Base-by-base conservation (phyloP, 75 land plant genomes). In the Isoetes taiwanensis region DNA sequence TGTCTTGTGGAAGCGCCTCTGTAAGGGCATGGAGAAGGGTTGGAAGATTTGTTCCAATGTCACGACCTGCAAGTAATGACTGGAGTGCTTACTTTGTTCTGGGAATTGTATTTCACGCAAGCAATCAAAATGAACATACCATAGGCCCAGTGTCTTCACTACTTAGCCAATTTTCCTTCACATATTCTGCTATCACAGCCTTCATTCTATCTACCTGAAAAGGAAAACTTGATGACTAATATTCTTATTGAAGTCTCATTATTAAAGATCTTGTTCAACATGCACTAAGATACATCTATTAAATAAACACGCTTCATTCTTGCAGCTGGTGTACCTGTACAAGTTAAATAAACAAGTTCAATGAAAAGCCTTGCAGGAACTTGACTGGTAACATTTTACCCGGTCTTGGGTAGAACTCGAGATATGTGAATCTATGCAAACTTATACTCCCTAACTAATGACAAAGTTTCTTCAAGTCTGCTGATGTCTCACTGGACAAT, bases 131-230 rank as follows among this genome's bases (percentile, higher is more conserved):
- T n/a, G n/a, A n/a, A n/a, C n/a, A n/a, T 71, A 86, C 97, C 97
- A 77, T 80, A 91, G 41, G 97, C 97, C 97, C 97, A 42, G 97
- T 91, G 42, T 91, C 97, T 67, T 91, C 97, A 64, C 97, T 91
- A 55, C 97, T 91, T 46, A 91, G 67, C 97, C 97, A 91, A 61
- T 86, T 78, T 57, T 91, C 97, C 61, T 61, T 86, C 11, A 91
- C 94, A 24, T 94, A 93, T 62, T 86, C 85, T 20, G 78, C 64
- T 46, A 91, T 55, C 40, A 91, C 97, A 52, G 71, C 52, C 72
- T 68, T 83, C 2, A 80, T 82, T 57, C 97, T 87, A 29, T 78
- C 76, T 16, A 86, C 97, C 97, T 91, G 57, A n/a, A n/a, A n/a
- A n/a, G n/a, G n/a, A n/a, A n/a, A n/a, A n/a, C n/a, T n/a, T n/a